These are phyloP conservation scores for Sarocladium strictum DNA, from an alignment of 2,329 filamentous ascomycete genomes.

Conservation along the genomic window DNA sequence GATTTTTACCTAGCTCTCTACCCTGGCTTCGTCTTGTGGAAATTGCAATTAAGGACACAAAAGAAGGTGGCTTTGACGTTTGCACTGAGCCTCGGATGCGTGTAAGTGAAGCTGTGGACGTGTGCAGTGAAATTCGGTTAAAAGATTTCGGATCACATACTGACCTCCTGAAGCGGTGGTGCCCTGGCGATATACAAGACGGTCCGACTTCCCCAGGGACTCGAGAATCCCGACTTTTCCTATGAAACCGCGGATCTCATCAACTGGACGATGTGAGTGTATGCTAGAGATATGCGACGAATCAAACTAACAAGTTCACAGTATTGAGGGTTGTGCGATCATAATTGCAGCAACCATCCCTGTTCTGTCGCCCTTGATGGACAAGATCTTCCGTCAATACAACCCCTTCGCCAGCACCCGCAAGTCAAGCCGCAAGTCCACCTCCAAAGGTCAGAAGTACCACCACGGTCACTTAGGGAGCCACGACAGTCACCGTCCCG, in stretches of 20 bases:
- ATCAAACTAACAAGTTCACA: background rate
- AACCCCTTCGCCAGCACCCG: constrained; percentile 2
- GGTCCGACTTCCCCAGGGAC: constrained; percentile 15
- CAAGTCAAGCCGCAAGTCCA: background rate
- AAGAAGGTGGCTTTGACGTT: constrained; percentile 19
- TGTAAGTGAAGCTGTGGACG: constrained; percentile 15
- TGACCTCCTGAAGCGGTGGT: constrained; percentile 10
- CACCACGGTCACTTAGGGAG: background rate
- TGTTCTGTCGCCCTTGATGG: constrained; percentile 9
- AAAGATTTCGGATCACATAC: background rate
- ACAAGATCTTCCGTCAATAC: background rate
- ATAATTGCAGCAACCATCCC: constrained; percentile 12
- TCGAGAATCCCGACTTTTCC: constrained; percentile 2
- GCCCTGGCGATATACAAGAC: constrained; percentile 25
- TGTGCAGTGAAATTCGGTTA: too few relatives aligned
- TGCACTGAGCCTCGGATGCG: constrained; percentile 19
- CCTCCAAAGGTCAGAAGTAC: background rate
- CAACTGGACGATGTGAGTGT: constrained; percentile 2
- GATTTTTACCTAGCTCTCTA: constrained; percentile 22
- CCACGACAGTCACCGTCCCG: background rate
- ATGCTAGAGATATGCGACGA: background rate
- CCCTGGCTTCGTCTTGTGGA: constrained; percentile 17
- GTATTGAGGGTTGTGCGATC: constrained; percentile 8
- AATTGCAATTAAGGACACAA: constrained; percentile 16
- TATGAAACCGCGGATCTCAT: constrained; percentile 10